A percentile compares a stretch with the other conserved stretches of the same genome.
phyloP scores from a whole-genome alignment of 768 basidiomycete species.

The Astraeus odoratus region DNA sequence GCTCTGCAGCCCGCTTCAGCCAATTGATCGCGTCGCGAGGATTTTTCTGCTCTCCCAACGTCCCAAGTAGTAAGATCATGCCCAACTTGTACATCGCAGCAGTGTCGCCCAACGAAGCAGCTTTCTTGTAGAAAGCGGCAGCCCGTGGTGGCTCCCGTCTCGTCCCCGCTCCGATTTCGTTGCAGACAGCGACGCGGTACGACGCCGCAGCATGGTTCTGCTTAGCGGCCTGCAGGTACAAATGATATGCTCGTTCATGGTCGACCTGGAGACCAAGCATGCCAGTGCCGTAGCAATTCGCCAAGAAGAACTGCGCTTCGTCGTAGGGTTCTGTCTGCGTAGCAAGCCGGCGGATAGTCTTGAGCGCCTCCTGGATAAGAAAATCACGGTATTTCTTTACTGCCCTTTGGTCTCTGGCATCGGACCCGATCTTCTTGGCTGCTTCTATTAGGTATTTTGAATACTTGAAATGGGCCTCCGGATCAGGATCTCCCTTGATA shows the following conservation, averaged over 20 bases:
- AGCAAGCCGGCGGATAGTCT: slow-evolving; percentile 87
- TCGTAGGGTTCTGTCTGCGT: slow-evolving; percentile 89
- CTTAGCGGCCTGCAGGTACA: slow-evolving; percentile 95
- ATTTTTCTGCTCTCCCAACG: slow-evolving; percentile 77
- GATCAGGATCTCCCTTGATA: slow-evolving; percentile 96
- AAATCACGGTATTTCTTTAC: slow-evolving; percentile 89
- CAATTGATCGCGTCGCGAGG: slow-evolving; percentile 90
- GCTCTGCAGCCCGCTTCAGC: slow-evolving; percentile 91
- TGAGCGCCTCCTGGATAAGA: slow-evolving; percentile 82
- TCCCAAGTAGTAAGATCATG: slow-evolving; percentile 88
- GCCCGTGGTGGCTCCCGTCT: slow-evolving; percentile 82
- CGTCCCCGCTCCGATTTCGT: slow-evolving; percentile 97
- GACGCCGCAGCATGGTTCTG: slow-evolving; percentile 93
- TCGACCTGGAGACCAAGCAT: slow-evolving; percentile 94
- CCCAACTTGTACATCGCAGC: slow-evolving; percentile 99
- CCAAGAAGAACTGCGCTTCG: slow-evolving; percentile 97
- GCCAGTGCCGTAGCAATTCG: slow-evolving; percentile 95
- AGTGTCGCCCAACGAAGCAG: slow-evolving; percentile 92
- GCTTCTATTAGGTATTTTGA: slow-evolving; percentile 99
- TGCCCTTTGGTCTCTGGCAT: slow-evolving; percentile 68
- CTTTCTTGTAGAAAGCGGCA: slow-evolving; percentile 93
- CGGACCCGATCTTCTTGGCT: slow-evolving; percentile 79
- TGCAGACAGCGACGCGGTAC: slow-evolving; percentile 97
- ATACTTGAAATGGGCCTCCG: slow-evolving; percentile 95
- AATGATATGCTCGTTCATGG: slow-evolving; percentile 95